These are phyloP conservation scores for Botrytis paeoniae DNA, from an alignment of 2,329 filamentous ascomycete genomes.

Conservation along the genomic window DNA sequence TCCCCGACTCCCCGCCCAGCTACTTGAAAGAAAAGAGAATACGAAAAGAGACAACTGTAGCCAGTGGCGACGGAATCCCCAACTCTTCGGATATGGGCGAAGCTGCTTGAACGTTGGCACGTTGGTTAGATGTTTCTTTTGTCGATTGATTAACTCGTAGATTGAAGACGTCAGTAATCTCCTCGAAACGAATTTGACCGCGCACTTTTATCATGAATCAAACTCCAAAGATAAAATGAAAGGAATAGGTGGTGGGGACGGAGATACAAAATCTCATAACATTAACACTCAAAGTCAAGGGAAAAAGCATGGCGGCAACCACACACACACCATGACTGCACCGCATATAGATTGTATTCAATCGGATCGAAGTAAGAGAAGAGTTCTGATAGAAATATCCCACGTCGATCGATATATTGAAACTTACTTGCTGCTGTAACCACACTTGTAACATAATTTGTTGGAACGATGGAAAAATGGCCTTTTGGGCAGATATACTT, in stretches of 20 bases:
- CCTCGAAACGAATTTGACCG: too few species aligned
- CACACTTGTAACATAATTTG: slow-evolving; percentile 5
- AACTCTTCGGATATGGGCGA: background rate
- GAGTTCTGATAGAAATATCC: background rate
- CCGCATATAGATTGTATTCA: background rate
- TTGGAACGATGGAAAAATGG: background rate
- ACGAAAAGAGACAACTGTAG: background rate
- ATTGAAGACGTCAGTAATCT: background rate
- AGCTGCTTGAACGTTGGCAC: background rate
- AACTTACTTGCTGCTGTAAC: slow-evolving; percentile 12
- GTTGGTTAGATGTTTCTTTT: background rate
- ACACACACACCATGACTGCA: background rate
- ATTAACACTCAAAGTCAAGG: background rate
- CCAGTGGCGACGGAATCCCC: background rate
- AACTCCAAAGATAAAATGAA: background rate
- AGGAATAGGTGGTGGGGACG: background rate
- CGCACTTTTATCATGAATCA: background rate
- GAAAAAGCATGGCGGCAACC: slow-evolving; percentile 5
- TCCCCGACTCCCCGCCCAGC: background rate
- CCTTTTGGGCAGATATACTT: slow-evolving; percentile 16
- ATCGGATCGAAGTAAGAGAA: background rate
- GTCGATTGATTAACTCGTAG: background rate
- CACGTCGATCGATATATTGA: slow-evolving; percentile 10
- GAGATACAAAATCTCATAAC: background rate
- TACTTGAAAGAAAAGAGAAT: background rate